Percentiles rank a stretch among this genome's conserved stretches.
Conservation (phyloP, 768 basidiomycete species). For the Kwoniella dejecticola region DNA sequence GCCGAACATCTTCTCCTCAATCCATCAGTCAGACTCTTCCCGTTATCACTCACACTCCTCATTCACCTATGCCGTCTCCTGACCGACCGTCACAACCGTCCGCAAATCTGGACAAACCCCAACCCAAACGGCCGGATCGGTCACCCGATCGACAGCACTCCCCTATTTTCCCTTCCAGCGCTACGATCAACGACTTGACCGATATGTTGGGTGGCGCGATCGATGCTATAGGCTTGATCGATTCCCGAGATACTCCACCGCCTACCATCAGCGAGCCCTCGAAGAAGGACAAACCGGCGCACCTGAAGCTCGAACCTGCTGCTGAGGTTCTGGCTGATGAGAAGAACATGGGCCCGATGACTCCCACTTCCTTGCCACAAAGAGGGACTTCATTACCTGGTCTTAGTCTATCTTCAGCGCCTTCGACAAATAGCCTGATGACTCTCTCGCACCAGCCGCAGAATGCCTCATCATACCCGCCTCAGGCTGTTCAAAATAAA, state of each 20-base stretch:
- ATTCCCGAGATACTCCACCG: constrained; percentile 46
- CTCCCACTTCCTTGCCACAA: constrained; percentile 23
- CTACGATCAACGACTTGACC: constrained; percentile 44
- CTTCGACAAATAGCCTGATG: background rate
- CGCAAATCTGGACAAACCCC: constrained; percentile 2
- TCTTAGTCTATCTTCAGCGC: background rate
- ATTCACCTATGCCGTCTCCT: constrained; percentile 21
- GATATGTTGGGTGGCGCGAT: constrained; percentile 51
- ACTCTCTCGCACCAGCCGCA: background rate
- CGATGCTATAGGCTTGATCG: constrained; percentile 47
- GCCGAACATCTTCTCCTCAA: constrained; percentile 11
- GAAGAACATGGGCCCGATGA: constrained; percentile 16
- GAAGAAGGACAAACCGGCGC: constrained; percentile 16
- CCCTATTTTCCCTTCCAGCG: constrained; percentile 11
- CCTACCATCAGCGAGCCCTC: constrained; percentile 34
- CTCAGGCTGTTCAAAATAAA: background rate
- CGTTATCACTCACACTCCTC: constrained; percentile 32
- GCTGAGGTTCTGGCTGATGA: constrained; percentile 12
- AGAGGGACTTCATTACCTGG: constrained; percentile 21
- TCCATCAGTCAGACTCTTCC: constrained; percentile 18
- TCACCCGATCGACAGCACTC: constrained; percentile 26
- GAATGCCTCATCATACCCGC: background rate
- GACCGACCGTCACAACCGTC: background rate
- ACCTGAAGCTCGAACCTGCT: constrained; percentile 19
- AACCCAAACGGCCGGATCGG: constrained; percentile 29